phyloP scores from a whole-genome alignment of 495 filamentous ascomycete genomes.

The Trichoderma erinaceum region DNA sequence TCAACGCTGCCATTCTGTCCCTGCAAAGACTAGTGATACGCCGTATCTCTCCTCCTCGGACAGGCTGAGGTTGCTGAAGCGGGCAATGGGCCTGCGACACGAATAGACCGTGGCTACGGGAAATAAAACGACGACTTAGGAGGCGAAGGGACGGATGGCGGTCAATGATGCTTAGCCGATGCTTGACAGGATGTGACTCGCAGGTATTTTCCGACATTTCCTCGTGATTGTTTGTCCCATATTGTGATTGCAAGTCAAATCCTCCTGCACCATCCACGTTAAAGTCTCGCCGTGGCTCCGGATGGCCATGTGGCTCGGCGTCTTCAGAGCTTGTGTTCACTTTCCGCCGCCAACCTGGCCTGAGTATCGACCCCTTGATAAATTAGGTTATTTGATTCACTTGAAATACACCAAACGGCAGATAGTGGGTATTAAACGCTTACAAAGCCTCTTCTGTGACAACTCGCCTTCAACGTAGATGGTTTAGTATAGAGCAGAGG shows the following conservation, averaged over 20 bases:
- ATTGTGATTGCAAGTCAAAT: not conserved
- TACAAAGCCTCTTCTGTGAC: not conserved
- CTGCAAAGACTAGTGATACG: not conserved
- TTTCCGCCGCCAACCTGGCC: not conserved
- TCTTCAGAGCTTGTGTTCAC: not conserved
- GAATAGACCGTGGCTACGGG: not conserved
- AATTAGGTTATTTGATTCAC: not conserved
- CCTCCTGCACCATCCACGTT: slow-evolving; percentile 6
- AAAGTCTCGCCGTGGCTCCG: not conserved
- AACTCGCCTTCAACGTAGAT: not conserved
- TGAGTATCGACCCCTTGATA: not conserved
- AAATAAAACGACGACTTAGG: not conserved
- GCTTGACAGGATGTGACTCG: not conserved
- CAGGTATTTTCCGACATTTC: not conserved
- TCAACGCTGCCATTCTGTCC: not conserved
- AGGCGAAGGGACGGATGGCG: slow-evolving; percentile 4
- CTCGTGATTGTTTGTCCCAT: not conserved
- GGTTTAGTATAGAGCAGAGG: not conserved
- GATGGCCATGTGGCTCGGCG: not conserved
- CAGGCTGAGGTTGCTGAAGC: slow-evolving; percentile 3
- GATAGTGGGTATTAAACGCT: not conserved
- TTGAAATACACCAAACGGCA: not conserved
- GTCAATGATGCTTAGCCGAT: not conserved
- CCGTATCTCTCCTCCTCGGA: not conserved
- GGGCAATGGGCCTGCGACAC: slow-evolving; percentile 4